These are phyloP conservation scores for Yamadazyma akitaensis DNA, from an alignment of 805 yeast genomes.

Conservation along the genomic window DNA sequence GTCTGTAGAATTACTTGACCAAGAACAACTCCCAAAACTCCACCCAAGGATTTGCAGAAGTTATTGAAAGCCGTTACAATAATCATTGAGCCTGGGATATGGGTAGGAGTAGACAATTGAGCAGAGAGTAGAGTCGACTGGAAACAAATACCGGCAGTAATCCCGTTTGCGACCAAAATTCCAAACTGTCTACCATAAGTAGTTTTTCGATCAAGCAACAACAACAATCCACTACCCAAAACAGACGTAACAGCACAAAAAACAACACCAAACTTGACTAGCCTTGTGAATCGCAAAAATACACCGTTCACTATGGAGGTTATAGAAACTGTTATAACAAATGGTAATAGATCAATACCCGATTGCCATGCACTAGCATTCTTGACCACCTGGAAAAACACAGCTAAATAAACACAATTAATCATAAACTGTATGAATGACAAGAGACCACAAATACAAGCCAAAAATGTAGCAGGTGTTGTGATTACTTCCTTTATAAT, in stretches of 20 bases:
- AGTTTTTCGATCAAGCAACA: constrained; percentile 23
- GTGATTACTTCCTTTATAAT: constrained; percentile 41
- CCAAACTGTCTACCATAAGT: constrained; percentile 27
- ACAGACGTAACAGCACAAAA: constrained; percentile 29
- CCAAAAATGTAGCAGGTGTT: constrained; percentile 33
- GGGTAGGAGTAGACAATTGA: constrained; percentile 35
- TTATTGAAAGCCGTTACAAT: constrained; percentile 32
- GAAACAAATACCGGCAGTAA: constrained; percentile 35
- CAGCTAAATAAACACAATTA: constrained; percentile 29
- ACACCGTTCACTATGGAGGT: constrained; percentile 30
- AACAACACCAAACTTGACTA: constrained; percentile 31
- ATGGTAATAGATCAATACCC: constrained; percentile 36
- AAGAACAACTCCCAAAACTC: constrained; percentile 28
- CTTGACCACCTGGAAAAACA: constrained; percentile 39
- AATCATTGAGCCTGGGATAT: constrained; percentile 35
- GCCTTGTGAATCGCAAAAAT: constrained; percentile 25
- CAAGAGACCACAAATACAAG: constrained; percentile 34
- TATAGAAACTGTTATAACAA: constrained; percentile 31
- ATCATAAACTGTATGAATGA: constrained; percentile 41
- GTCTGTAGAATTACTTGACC: constrained; percentile 31
- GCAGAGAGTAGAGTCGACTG: constrained; percentile 35
- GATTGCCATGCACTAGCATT: constrained; percentile 34
- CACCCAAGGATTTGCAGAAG: constrained; percentile 30
- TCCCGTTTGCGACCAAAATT: constrained; percentile 30
- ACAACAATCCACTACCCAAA: constrained; percentile 33